A percentile compares a stretch with the other conserved stretches of the same genome.
Evolutionary conservation across 139 green algal species (phyloP).

Genomic region (Chlorella sp.): DNA sequence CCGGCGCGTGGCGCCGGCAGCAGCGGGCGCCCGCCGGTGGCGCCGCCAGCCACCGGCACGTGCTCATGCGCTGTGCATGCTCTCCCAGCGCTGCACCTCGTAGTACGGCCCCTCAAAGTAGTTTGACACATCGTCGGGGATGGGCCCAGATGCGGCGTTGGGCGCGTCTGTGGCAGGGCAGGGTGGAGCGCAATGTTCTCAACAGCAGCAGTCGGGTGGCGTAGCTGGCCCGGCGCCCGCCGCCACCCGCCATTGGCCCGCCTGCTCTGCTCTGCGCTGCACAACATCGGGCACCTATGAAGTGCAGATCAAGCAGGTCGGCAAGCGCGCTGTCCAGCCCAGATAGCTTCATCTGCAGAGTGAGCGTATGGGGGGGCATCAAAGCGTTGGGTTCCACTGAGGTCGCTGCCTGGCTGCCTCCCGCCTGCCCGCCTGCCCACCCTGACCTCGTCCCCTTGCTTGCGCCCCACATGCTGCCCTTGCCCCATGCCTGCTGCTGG

Average conservation of each 20-base stretch:
- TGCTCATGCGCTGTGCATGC: too few relatives aligned
- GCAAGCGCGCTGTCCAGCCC: conserved; percentile 41
- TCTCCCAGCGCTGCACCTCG: too few relatives aligned
- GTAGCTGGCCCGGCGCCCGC: too few relatives aligned
- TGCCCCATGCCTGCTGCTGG: conserved; percentile 47
- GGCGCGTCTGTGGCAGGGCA: conserved; percentile 37
- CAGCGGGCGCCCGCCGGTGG: too few relatives aligned
- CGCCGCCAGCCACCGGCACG: not conserved
- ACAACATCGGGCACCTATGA: conserved; percentile 10
- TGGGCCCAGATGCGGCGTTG: conserved; percentile 50
- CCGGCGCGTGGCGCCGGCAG: not conserved
- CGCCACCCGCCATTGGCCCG: not conserved
- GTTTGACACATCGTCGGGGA: conserved; percentile 51
- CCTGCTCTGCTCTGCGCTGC: not conserved
- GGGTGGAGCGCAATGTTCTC: not conserved
- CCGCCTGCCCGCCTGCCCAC: too few relatives aligned
- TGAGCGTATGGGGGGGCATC: too few relatives aligned
- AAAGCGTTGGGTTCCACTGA: too few relatives aligned
- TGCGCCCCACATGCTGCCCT: too few relatives aligned
- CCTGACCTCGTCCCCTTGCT: too few relatives aligned
- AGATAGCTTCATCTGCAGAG: conserved; percentile 42
- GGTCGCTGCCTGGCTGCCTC: too few relatives aligned
- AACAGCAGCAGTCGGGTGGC: not conserved
- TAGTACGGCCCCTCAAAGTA: conserved; percentile 43
- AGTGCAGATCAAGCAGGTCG: conserved; percentile 53